Conservation (phyloP, 352 stramenopile species). For the Phytophthora tubulina region DNA sequence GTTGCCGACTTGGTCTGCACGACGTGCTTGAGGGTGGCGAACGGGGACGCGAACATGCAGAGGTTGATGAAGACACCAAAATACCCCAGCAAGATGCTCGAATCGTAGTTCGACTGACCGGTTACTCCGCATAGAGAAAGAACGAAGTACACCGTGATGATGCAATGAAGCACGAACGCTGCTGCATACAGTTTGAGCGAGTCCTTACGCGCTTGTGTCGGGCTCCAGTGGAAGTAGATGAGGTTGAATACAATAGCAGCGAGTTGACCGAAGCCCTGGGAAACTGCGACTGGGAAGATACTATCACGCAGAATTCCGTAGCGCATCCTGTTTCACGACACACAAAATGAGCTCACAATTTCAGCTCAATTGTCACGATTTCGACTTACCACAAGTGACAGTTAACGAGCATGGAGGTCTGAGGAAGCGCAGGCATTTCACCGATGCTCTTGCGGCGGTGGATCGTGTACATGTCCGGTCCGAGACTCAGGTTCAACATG, state of each 20-base stretch:
- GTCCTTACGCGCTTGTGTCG: conserved; percentile 11
- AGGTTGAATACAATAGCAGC: conserved; percentile 27
- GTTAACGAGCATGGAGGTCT: conserved; percentile 32
- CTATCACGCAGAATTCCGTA: conserved; percentile 38
- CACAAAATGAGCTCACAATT: background rate
- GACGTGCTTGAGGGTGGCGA: conserved; percentile 53
- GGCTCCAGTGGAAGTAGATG: conserved; percentile 34
- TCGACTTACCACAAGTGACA: conserved; percentile 37
- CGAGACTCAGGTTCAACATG: conserved; percentile 35
- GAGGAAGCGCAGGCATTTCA: conserved; percentile 20
- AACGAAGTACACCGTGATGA: conserved; percentile 46
- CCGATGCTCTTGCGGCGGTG: conserved; percentile 34
- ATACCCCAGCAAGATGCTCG: conserved; percentile 28
- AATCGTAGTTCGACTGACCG: conserved; percentile 25
- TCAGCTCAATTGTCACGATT: background rate
- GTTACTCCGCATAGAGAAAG: conserved; percentile 41
- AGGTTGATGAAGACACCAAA: conserved; percentile 36
- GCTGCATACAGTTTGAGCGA: conserved; percentile 6
- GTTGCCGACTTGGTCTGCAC: conserved; percentile 47
- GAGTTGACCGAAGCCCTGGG: conserved; percentile 26
- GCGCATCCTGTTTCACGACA: conserved; percentile 18
- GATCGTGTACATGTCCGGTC: conserved; percentile 33
- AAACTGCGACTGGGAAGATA: conserved; percentile 38
- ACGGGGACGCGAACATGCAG: conserved; percentile 60
- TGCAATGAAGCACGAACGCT: conserved; percentile 18